Conservation (phyloP, 495 filamentous ascomycete genomes). For the Penicillium subrubescens region DNA sequence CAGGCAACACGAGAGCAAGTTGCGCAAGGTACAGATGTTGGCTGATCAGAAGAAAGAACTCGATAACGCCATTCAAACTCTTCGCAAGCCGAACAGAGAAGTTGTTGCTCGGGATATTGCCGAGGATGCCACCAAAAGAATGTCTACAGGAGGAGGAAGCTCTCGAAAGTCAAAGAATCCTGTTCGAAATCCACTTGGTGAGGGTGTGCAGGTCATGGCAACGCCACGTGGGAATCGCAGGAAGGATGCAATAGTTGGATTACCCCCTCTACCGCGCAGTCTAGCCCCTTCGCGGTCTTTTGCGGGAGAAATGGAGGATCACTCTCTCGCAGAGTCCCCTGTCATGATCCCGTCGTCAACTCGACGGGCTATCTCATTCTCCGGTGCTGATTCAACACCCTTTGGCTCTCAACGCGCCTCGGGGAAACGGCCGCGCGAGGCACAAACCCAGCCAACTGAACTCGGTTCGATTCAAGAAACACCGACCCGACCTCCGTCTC, state of each 20-base stretch:
- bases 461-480: slow-evolving; percentile 51
- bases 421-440: slow-evolving; percentile 1
- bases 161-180: slow-evolving; percentile 65
- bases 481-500: slow-evolving; percentile 51
- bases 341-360: slow-evolving; percentile 31
- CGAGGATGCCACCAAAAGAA: slow-evolving; percentile 68
- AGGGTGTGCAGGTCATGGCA: slow-evolving; percentile 72
- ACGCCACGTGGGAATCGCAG: slow-evolving; percentile 64
- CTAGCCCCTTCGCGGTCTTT: slow-evolving; percentile 32
- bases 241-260: slow-evolving; percentile 35
- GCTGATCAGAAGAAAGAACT: slow-evolving; percentile 71
- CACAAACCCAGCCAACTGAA: slow-evolving; percentile 17
- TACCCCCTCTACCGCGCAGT: slow-evolving; percentile 37
- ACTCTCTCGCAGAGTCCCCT: slow-evolving; percentile 27
- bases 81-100: slow-evolving; percentile 86
- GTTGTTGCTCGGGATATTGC: slow-evolving; percentile 73
- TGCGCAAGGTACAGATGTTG: slow-evolving; percentile 72
- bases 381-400: slow-evolving; percentile 28
- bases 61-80: slow-evolving; percentile 75
- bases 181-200: slow-evolving; percentile 57
- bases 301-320: slow-evolving; percentile 26
- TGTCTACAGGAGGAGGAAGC: slow-evolving; percentile 34
- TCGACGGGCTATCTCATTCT: slow-evolving; percentile 30
- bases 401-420: slow-evolving; percentile 19
- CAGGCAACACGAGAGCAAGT: slow-evolving; percentile 62